Base-by-base conservation (phyloP, 768 basidiomycete genomes). In the Galerina sulciceps region DNA sequence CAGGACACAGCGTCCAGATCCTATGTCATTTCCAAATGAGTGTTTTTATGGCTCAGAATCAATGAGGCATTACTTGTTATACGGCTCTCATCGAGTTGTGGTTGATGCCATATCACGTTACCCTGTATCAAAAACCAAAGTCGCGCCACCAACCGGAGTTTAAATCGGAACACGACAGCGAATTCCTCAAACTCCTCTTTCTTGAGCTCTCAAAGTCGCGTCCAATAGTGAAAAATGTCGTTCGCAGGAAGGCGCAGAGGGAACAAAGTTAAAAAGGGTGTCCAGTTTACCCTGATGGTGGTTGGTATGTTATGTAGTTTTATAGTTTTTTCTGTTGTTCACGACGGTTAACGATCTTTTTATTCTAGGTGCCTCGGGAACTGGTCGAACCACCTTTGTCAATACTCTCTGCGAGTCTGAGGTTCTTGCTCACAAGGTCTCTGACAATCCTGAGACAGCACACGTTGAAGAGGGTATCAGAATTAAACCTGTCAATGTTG, bases 351-450 rank as follows among this genome's bases (percentile, higher is more conserved):
- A 67, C 48, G 62, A 58, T 36, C 43, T 64, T 63, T 22, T 61
- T 52, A 55, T 64, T 58, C 61, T 67, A 98, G 96, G 96, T 80
- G 92, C 95, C 58, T 97, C 95, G 76, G 96, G 96, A 44, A 96
- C 95, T 52, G 95, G 95, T 61, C 91, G 95, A 57, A 99, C 96
- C 57, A 99, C 96, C 57, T 99, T 99, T 69, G 94, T 99, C 73
- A 99, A 99, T 82, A 99, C 97, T 49, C 92, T 99, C 58, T 96
- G 95, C 82, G 96, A 99, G 80, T 89, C 90, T 36, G 92, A 95
- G 67, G 94, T 98, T 18, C 81, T 98, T 50, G 71, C 82, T 4
- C 96, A 98, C 83, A 94, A 95, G 76, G 80, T 92, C 49, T 87
- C 85, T 59, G 91, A 93, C 71, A 84, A 84, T 63, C 91, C 96